phyloP scores from a whole-genome alignment of 2,329 filamentous ascomycete species.

The Ophiognomonia clavigignenti-juglandacearum region DNA sequence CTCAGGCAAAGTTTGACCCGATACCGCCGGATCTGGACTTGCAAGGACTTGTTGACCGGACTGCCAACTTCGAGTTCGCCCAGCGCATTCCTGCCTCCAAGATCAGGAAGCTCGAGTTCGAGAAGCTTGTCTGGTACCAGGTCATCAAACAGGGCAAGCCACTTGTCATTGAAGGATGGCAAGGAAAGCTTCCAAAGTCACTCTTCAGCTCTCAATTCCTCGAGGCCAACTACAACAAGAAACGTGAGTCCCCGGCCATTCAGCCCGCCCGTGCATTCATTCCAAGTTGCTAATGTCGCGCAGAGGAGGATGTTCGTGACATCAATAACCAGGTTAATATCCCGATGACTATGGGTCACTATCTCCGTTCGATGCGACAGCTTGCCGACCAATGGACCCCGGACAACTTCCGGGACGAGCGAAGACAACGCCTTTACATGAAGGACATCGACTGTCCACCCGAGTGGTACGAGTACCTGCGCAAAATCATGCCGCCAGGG shows the following conservation, averaged over 20 bases:
- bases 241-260: slow-evolving; percentile 49
- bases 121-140: slow-evolving; percentile 77
- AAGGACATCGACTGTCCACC: slow-evolving; percentile 95
- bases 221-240: slow-evolving; percentile 70
- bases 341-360: slow-evolving; percentile 83
- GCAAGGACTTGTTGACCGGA: slow-evolving; percentile 66
- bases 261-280: background rate
- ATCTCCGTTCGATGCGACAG: slow-evolving; percentile 79
- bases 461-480: slow-evolving; percentile 78
- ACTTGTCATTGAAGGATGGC: slow-evolving; percentile 85
- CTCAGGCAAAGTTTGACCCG: slow-evolving; percentile 86
- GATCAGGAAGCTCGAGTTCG: slow-evolving; percentile 75
- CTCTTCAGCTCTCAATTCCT: slow-evolving; percentile 82
- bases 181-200: slow-evolving; percentile 66
- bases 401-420: slow-evolving; percentile 71
- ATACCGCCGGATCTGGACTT: slow-evolving; percentile 84
- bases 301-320: slow-evolving; percentile 82
- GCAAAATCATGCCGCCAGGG: slow-evolving; percentile 71
- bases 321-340: slow-evolving; percentile 68
- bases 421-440: slow-evolving; percentile 81
- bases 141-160: slow-evolving; percentile 84
- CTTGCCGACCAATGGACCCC: slow-evolving; percentile 78
- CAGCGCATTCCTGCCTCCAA: slow-evolving; percentile 73
- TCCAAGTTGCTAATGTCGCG: slow-evolving; percentile 19
- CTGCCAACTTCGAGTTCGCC: slow-evolving; percentile 82